Evolutionary conservation across 225 moss, liverwort and hornwort species (phyloP), one percentile per base, ranked within the genome.

Genomic region (Rhytidiadelphus loreus): DNA sequence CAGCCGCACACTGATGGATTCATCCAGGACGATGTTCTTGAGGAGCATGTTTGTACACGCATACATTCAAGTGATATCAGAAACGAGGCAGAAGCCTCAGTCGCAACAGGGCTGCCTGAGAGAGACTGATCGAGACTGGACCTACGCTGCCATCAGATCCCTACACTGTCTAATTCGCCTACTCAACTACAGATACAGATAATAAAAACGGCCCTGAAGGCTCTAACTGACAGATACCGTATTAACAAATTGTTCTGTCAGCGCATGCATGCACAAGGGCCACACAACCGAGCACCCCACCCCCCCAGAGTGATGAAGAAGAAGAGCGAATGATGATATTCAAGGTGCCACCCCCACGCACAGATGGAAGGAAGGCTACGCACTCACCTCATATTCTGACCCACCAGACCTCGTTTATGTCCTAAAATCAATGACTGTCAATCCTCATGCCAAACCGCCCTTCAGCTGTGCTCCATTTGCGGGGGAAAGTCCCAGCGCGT

Each of bases 181-280:
- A 89, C 85, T 90, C 94, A 91, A 94, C 91, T 93, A 94, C 89
- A 93, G 92, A 90, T 94, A 93, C 94, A 94, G 90, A 90, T 89
- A 91, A 89, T 90, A 52, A 87, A 89, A 91, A 93, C 87, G 90
- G 91, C 90, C 92, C 90, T 76, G 55, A 90, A 89, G 94, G 94
- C 90, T 89, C 87, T 90, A 91, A 79, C 91, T 89, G 91, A 91
- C 92, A 91, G 91, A 93, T 90, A 94, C 88, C 84, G 86, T 92
- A 92, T 94, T 89, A 93, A 94, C 94, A 94, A 93, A 93, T 93
- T 93, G 94, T 93, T 89, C 94, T 84, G 89, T 64, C 82, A 91
- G 91, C 81, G 84, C 85, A 87, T 87, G 70, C 87, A 70, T 81
- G 82, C 62, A 73, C 74, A 74, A 88, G 87, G 91, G 86, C 70